Evolutionary conservation across 192 early-diverging fungal species (phyloP).

Genomic region (Physocladia obscura): DNA sequence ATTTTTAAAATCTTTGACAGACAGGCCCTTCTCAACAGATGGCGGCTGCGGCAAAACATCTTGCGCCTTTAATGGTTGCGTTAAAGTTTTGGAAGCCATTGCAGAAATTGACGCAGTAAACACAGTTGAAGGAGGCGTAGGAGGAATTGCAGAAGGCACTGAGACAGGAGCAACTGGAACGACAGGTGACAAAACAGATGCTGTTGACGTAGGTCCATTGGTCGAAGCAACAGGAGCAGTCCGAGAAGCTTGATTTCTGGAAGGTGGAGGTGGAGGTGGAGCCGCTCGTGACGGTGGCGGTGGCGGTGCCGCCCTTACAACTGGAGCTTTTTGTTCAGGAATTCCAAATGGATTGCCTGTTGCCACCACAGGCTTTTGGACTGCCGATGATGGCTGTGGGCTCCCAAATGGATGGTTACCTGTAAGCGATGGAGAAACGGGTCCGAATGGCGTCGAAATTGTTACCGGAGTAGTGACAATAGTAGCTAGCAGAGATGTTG

Average conservation of each 20-base stretch:
- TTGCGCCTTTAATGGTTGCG: not conserved
- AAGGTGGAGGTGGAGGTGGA: not conserved
- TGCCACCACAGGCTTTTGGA: not conserved
- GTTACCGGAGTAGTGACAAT: not conserved
- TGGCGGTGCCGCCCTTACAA: not conserved
- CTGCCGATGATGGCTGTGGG: not conserved
- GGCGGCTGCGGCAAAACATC: not conserved
- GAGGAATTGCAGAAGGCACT: not conserved
- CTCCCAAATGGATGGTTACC: not conserved
- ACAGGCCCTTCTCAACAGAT: not conserved
- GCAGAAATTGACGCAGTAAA: not conserved
- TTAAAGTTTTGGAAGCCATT: not conserved
- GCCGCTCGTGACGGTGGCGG: not conserved
- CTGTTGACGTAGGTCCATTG: not conserved
- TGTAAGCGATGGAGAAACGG: not conserved
- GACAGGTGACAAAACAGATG: not conserved
- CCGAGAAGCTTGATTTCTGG: not conserved
- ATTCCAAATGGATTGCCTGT: constrained; percentile 3
- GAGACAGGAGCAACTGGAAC: not conserved
- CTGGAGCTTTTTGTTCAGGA: not conserved
- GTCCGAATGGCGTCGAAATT: not conserved
- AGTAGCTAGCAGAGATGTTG: not conserved
- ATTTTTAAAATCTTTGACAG: constrained; percentile 32
- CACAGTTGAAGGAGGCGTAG: not conserved
- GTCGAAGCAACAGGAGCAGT: not conserved